Base-by-base conservation (phyloP, 139 green algal genomes). In the Gonium pectorale region DNA sequence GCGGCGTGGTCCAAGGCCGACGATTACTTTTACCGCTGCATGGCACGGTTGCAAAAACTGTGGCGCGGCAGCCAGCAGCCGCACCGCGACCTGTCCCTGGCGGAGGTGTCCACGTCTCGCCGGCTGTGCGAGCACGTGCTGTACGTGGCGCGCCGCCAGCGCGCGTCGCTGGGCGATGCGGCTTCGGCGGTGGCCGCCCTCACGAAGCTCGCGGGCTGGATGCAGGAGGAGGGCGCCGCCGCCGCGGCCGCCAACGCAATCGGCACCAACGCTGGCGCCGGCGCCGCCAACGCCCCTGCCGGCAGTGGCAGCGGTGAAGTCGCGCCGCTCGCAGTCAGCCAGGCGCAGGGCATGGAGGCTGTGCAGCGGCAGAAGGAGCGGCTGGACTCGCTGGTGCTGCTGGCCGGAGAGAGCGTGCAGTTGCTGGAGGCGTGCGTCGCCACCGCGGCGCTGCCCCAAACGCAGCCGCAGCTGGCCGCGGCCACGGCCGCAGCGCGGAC, bases 1-100 rank as follows among this genome's bases (percentile, higher is more conserved):
- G 81, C 66, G 27, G 62, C 87, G 66, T 98, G 93, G 92, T 19
- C 46, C 26, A 92, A 93, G 33, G 93, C 94, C 0, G 91, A 96
- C n/a, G 72, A 67, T 0, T 99, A 98, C 90, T 98, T 97, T 88
- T 97, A 90, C 69, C 79, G 84, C 21, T 90, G 79, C 74, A 91
- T 99, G 37, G 96, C 94, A 17, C 91, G 93, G 29, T 31, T 99
- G 87, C 95, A 99, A 89, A 90, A 93, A 78, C 88, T 99, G 63
- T 91, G 91, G 90, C 74, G 91, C 74, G 85, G 41, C n/a, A 49
- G 83, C 26, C 84, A 80, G 62, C 51, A 85, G 22, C 93, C 94
- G 8, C 93, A 97, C 73, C 79, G 82, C 5, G 97, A 99, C 90
- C 69, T 99, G 64, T 91, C 80, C 13, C 17, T 66, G 0, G 66